Evolutionary conservation across 352 stramenopile species (phyloP).

Genomic region (Globisporangium polare): DNA sequence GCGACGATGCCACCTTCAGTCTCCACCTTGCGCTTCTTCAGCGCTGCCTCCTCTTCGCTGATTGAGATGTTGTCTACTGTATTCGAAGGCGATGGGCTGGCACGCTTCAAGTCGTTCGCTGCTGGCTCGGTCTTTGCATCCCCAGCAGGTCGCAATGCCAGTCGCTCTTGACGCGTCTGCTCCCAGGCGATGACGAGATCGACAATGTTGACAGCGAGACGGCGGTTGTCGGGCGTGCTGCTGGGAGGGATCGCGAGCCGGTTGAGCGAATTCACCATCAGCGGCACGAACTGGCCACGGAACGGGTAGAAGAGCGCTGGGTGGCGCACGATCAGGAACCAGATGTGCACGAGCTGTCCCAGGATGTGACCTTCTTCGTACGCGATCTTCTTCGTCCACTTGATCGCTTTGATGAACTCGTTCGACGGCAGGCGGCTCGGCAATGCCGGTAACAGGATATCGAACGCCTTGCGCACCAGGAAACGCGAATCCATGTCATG

Average conservation of each 20-base stretch:
- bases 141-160: constrained; percentile 21
- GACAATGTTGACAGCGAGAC: constrained; percentile 92
- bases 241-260: constrained; percentile 94
- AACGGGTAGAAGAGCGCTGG: constrained; percentile 92
- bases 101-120: constrained; percentile 20
- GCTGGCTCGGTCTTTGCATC: background rate
- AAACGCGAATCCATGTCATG: constrained; percentile 94
- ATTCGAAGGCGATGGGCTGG: background rate
- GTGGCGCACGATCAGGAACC: constrained; percentile 95
- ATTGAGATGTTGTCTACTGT: background rate
- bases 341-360: constrained; percentile 96
- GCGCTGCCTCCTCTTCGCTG: constrained; percentile 7
- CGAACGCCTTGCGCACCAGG: constrained; percentile 92
- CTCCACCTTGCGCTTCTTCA: constrained; percentile 49
- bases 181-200: constrained; percentile 97
- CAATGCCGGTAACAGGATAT: constrained; percentile 94
- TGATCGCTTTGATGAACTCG: constrained; percentile 96
- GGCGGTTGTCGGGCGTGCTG: constrained; percentile 89
- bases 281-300: constrained; percentile 91
- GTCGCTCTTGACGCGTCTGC: constrained; percentile 71
- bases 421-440: constrained; percentile 82
- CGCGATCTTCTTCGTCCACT: constrained; percentile 97
- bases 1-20: constrained; percentile 18
- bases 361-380: constrained; percentile 97
- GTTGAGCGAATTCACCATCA: constrained; percentile 96